These are phyloP conservation scores for Lepiota subincarnata DNA, from an alignment of 768 basidiomycete genomes.

Conservation along the genomic window DNA sequence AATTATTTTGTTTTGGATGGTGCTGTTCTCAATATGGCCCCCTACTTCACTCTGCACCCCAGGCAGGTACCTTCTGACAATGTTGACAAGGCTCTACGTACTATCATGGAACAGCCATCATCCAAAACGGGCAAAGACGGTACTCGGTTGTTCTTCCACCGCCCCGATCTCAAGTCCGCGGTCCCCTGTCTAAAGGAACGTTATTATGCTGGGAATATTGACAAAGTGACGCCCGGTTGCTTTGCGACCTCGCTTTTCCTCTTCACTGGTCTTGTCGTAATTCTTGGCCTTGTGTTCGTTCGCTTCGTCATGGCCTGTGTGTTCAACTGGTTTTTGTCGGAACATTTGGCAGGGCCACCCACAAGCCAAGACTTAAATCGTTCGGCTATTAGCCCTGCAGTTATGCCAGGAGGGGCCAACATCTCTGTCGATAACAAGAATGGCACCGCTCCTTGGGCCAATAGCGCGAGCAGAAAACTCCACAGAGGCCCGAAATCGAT, in stretches of 20 bases:
- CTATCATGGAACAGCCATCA: slow-evolving; percentile 49
- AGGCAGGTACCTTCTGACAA: slow-evolving; percentile 63
- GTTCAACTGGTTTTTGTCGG: slow-evolving; percentile 96
- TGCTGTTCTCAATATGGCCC: slow-evolving; percentile 86
- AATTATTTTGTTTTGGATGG: slow-evolving; percentile 91
- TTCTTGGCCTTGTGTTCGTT: slow-evolving; percentile 84
- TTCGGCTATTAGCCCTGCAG: slow-evolving; percentile 88
- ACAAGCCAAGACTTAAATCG: slow-evolving; percentile 68
- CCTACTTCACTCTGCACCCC: slow-evolving; percentile 77
- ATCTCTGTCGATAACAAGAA: slow-evolving; percentile 85
- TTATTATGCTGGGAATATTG: slow-evolving; percentile 92
- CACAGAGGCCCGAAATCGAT: slow-evolving; percentile 44
- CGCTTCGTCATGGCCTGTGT: slow-evolving; percentile 95
- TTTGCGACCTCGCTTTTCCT: slow-evolving; percentile 87
- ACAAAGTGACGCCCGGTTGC: slow-evolving; percentile 95
- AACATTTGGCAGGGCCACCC: slow-evolving; percentile 73
- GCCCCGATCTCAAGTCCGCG: slow-evolving; percentile 56
- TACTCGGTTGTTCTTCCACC: slow-evolving; percentile 81
- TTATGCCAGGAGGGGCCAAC: slow-evolving; percentile 96
- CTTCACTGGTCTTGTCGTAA: slow-evolving; percentile 86
- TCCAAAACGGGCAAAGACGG: slow-evolving; percentile 76
- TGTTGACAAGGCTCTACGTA: slow-evolving; percentile 82
- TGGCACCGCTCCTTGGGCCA: slow-evolving; percentile 95
- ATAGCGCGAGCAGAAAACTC: slow-evolving; percentile 48
- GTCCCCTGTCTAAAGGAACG: slow-evolving; percentile 80